Evolutionary conservation across 2,329 filamentous ascomycete genomes (phyloP), one percentile per base, ranked within the genome.

Genomic region (Fonsecaea multimorphosa): DNA sequence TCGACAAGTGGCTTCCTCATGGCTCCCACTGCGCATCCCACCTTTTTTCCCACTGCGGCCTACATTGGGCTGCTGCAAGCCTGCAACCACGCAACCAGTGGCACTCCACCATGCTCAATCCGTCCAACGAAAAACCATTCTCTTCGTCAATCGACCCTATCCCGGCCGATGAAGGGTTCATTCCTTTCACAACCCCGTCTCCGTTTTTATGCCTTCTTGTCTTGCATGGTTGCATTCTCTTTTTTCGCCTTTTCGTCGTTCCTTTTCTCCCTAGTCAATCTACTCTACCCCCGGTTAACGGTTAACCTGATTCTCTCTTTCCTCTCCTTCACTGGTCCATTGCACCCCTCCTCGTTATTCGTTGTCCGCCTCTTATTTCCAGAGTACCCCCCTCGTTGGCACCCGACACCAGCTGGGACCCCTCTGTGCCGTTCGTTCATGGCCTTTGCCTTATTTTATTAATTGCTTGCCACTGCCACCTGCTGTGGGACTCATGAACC

Each of bases 1-100:
- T 44, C 27, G n/a, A 24, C 34, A 34, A 24, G 19, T 49, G 44
- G 40, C 29, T 29, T 51, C 44, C 57, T 27, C 46, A 38, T 60
- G 44, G 40, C 58, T 60, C 44, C 58, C 58, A 60, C 58, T 52
- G 29, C 12, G 1, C 56, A 46, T 58, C 58, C 58, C 58, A 60
- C 58, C 58, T 52, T 38, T 32, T 54, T 34, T 19, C 27, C 51
- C 22, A 29, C 31, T 16, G 27, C 14, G 12, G 9, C 4, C 34
- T 38, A 12, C 32, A n/a, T n/a, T n/a, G 38, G n/a, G 6, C n/a
- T 44, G 16, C 16, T 38, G 34, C 29, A 31, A 31, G 11, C 16
- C 11, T 44, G 29, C 29, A 31, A 31, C 29, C 29, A 31, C 29
- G 29, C 29, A 31, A 31, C 29, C 29, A 4, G 29, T 8, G 29